Evolutionary conservation across 2,329 filamentous ascomycete genomes (phyloP).

Genomic region (Stagonosporopsis rhizophila): DNA sequence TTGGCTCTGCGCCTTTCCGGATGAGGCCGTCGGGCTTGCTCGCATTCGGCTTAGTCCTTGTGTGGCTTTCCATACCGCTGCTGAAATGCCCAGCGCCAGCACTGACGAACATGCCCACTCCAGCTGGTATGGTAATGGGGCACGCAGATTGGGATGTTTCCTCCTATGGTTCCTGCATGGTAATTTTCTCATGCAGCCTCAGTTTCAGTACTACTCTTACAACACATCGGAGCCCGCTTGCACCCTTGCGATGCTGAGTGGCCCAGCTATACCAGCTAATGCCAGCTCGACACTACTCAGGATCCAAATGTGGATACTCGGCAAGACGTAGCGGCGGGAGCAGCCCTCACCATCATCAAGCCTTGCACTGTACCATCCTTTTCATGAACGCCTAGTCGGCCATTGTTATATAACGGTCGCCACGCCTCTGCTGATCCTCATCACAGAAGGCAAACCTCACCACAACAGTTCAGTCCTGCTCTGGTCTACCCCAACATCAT

Average conservation of each 20-base stretch:
- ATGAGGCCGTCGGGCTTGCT: constrained; percentile 33
- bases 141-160: constrained; percentile 36
- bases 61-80: constrained; percentile 38
- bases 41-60: constrained; percentile 6
- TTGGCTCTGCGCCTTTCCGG: constrained; percentile 35
- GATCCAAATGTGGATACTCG: constrained; percentile 46
- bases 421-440: constrained; percentile 38
- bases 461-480: constrained; percentile 6
- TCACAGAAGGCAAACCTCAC: constrained; percentile 27
- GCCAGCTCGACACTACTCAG: constrained; percentile 48
- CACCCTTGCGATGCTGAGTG: constrained; percentile 45
- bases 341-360: constrained; percentile 43
- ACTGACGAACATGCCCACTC: constrained; percentile 33
- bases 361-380: constrained; percentile 38
- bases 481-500: constrained; percentile 6
- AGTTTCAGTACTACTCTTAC: constrained; percentile 40
- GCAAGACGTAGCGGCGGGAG: constrained; percentile 48
- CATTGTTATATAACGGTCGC: constrained; percentile 46
- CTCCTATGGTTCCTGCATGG: constrained; percentile 38
- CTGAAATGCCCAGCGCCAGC: constrained; percentile 43
- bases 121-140: constrained; percentile 42
- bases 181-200: constrained; percentile 25
- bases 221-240: constrained; percentile 36
- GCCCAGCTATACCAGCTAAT: constrained; percentile 30
- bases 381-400: constrained; percentile 37